phyloP scores from a whole-genome alignment of 805 yeast genomes.

The Pichia heedii region DNA sequence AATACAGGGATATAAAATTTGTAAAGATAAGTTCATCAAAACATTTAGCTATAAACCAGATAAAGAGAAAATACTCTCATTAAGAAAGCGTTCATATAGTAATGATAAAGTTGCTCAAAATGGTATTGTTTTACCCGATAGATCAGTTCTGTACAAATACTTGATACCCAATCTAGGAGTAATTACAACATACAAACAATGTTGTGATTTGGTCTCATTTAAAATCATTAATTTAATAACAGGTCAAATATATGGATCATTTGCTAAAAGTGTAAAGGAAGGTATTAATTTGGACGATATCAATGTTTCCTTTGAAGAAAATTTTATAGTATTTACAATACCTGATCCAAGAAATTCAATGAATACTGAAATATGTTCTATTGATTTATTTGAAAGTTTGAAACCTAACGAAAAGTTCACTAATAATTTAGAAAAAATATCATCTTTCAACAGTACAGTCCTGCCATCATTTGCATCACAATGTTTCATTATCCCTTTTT shows the following conservation, averaged over 20 bases:
- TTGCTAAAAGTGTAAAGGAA: conserved; percentile 20
- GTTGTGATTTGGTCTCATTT: conserved; percentile 28
- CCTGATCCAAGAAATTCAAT: conserved; percentile 37
- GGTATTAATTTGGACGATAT: conserved; percentile 21
- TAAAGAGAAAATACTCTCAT: conserved; percentile 32
- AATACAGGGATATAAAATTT: conserved; percentile 12
- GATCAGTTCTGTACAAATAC: conserved; percentile 76
- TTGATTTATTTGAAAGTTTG: conserved; percentile 71
- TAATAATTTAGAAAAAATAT: conserved; percentile 10
- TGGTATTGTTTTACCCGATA: conserved; percentile 61
- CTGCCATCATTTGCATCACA: conserved; percentile 44
- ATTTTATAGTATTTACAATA: conserved; percentile 71
- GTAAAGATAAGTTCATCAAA: not conserved
- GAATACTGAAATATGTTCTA: conserved; percentile 49
- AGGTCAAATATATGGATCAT: conserved; percentile 46
- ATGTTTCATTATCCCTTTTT: conserved; percentile 56
- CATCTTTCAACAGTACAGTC: conserved; percentile 13
- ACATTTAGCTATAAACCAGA: conserved; percentile 16
- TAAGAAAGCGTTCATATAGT: conserved; percentile 31
- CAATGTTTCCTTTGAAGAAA: conserved; percentile 61
- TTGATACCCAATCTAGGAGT: conserved; percentile 60
- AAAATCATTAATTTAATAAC: conserved; percentile 58
- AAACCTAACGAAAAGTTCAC: conserved; percentile 38
- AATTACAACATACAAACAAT: not conserved
- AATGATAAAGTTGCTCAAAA: conserved; percentile 42